Evolutionary conservation across 2,329 filamentous ascomycete genomes (phyloP).

Genomic region (Sarocladium oryzae): DNA sequence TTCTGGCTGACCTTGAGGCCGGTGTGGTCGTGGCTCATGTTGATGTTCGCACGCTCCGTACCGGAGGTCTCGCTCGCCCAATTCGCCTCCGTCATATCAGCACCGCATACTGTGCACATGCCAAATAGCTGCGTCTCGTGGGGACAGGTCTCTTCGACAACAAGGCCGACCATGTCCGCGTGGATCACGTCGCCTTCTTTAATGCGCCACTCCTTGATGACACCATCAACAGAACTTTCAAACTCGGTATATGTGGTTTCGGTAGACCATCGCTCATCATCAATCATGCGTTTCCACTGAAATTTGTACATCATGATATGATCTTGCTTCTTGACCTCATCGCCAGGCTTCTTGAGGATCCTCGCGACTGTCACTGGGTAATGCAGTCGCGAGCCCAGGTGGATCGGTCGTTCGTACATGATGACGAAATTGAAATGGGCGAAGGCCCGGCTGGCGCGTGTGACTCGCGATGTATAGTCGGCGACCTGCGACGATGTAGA

Average conservation of each 20-base stretch:
- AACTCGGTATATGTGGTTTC: constrained; percentile 69
- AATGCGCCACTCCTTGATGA: constrained; percentile 70
- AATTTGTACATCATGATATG: constrained; percentile 83
- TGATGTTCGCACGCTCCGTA: constrained; percentile 81
- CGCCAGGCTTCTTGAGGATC: constrained; percentile 69
- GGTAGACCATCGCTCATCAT: constrained; percentile 55
- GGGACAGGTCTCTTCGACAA: constrained; percentile 84
- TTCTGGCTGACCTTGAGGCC: constrained; percentile 76
- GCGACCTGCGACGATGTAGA: not conserved
- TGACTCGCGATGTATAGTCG: not conserved
- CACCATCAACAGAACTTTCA: constrained; percentile 78
- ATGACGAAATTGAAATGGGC: constrained; percentile 1
- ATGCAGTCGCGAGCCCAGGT: constrained; percentile 59
- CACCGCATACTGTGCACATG: constrained; percentile 85
- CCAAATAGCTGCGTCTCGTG: constrained; percentile 90
- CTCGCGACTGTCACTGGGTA: constrained; percentile 93
- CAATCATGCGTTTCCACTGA: constrained; percentile 69
- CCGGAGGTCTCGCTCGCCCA: constrained; percentile 77
- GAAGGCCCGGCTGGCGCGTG: not conserved
- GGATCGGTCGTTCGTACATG: constrained; percentile 38
- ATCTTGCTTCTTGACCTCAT: constrained; percentile 68
- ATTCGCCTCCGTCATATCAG: constrained; percentile 88
- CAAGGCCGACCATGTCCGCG: constrained; percentile 53
- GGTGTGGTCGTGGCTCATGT: constrained; percentile 90
- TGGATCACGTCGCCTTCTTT: constrained; percentile 57